These are phyloP conservation scores for Neofusicoccum cordaticola DNA, from an alignment of 2,329 filamentous ascomycete species.

Conservation along the genomic window DNA sequence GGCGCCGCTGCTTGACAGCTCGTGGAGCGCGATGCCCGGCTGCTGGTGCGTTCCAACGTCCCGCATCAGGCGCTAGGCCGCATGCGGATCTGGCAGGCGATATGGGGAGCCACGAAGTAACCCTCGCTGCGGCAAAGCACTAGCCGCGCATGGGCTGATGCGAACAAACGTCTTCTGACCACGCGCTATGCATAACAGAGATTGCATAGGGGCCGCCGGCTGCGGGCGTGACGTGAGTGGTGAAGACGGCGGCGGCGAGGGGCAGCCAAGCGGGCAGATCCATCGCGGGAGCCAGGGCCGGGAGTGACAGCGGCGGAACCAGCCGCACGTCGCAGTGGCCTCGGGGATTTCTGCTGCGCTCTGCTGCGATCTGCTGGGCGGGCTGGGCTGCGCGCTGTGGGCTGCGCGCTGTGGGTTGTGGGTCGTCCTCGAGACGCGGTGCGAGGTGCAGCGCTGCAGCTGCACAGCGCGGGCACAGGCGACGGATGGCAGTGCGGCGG, in stretches of 20 bases:
- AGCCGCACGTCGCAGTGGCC: conserved; percentile 1
- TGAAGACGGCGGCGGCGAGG: not conserved
- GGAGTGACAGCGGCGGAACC: conserved; percentile 4
- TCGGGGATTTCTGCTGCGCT: conserved; percentile 17
- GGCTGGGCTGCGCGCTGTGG: not conserved
- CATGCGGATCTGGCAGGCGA: conserved; percentile 14
- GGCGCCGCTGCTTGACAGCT: conserved; percentile 17
- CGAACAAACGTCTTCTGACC: conserved; percentile 18
- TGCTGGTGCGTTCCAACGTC: conserved; percentile 17
- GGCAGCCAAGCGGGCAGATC: conserved; percentile 6
- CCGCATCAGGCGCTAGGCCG: conserved; percentile 21
- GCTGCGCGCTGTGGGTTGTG: too few species aligned
- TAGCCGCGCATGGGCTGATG: conserved; percentile 16
- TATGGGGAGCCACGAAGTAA: conserved; percentile 17
- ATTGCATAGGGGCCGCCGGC: conserved; percentile 12
- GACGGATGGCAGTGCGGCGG: not conserved
- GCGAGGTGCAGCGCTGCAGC: conserved; percentile 2
- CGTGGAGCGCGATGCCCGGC: conserved; percentile 16
- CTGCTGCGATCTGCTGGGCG: conserved; percentile 14
- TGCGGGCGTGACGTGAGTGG: conserved; percentile 12
- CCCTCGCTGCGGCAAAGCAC: conserved; percentile 17
- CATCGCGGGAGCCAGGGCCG: conserved; percentile 4
- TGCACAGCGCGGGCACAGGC: not conserved
- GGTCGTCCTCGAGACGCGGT: conserved; percentile 1
- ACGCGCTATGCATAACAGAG: conserved; percentile 13